A percentile compares a stretch with the other conserved stretches of the same genome.
These are phyloP conservation scores for Phytopythium vexans DNA, from an alignment of 352 stramenopile genomes.

Conservation along the genomic window DNA sequence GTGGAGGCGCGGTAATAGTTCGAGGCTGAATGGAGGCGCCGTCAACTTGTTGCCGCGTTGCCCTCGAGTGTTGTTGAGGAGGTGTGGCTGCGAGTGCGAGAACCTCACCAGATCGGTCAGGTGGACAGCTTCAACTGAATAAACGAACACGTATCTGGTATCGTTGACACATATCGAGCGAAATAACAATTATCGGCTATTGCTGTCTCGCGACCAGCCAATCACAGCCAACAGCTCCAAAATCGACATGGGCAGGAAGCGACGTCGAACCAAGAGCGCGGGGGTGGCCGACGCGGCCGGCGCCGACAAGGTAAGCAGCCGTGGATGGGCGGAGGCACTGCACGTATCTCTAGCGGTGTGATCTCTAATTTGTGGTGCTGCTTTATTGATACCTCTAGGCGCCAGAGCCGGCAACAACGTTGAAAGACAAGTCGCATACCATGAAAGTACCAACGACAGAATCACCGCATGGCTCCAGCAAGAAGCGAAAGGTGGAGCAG, in stretches of 20 bases:
- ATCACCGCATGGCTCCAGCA: neutral
- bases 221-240: neutral
- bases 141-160: neutral
- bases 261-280: slow-evolving; percentile 7
- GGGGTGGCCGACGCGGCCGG: neutral
- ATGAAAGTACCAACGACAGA: too few relatives aligned
- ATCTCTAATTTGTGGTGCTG: too few relatives aligned
- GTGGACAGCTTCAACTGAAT: neutral
- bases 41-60: too few relatives aligned
- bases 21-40: too few relatives aligned
- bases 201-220: too few relatives aligned
- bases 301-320: slow-evolving; percentile 8
- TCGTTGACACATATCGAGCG: neutral
- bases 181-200: neutral
- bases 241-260: slow-evolving; percentile 18
- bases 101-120: neutral
- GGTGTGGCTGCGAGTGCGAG: slow-evolving; percentile 73
- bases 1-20: too few relatives aligned
- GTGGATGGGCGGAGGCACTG: neutral
- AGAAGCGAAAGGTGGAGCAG: neutral
- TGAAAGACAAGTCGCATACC: too few relatives aligned
- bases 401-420: too few relatives aligned
- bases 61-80: slow-evolving; percentile 30
- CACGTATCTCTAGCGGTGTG: too few relatives aligned
- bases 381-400: too few relatives aligned